Conservation (phyloP, 2,329 filamentous ascomycete genomes). For the Phyllachora maydis region DNA sequence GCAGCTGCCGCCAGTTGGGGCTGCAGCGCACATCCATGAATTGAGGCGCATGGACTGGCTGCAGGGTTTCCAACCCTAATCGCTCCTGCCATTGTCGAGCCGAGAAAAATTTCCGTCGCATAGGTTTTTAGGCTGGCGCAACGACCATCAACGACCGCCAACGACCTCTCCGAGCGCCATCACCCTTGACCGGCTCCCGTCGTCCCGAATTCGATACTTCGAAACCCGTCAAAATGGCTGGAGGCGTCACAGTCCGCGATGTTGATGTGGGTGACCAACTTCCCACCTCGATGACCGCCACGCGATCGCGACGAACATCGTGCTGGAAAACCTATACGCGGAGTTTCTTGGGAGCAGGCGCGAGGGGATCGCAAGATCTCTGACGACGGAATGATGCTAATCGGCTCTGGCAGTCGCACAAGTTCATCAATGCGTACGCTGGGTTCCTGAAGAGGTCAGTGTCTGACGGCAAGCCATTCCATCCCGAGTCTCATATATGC, state of each 20-base stretch:
- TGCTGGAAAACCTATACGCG: conserved; percentile 2
- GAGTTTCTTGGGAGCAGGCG: conserved; percentile 34
- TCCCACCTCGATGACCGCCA: conserved; percentile 4
- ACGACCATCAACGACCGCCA: conserved; percentile 6
- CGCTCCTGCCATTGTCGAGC: too few species aligned
- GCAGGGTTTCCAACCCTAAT: too few species aligned
- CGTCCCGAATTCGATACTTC: too few species aligned
- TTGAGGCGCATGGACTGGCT: too few species aligned
- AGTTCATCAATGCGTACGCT: conserved; percentile 74
- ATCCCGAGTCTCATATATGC: too few species aligned
- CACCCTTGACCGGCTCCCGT: conserved; percentile 6
- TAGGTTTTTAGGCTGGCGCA: too few species aligned
- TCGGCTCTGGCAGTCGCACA: conserved; percentile 46
- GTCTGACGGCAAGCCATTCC: too few species aligned
- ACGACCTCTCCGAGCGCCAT: conserved; percentile 2
- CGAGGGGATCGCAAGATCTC: conserved; percentile 55
- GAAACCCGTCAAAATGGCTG: conserved; percentile 42
- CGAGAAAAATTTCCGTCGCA: too few species aligned
- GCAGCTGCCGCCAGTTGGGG: too few species aligned
- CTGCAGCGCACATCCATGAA: too few species aligned
- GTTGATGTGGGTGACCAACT: conserved; percentile 47
- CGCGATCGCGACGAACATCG: conserved; percentile 3
- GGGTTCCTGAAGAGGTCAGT: conserved; percentile 88
- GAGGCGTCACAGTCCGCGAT: conserved; percentile 67
- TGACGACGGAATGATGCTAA: conserved; percentile 57